Conservation (phyloP, 441 rosid genomes). For the Arabidopsis hybrid region DNA sequence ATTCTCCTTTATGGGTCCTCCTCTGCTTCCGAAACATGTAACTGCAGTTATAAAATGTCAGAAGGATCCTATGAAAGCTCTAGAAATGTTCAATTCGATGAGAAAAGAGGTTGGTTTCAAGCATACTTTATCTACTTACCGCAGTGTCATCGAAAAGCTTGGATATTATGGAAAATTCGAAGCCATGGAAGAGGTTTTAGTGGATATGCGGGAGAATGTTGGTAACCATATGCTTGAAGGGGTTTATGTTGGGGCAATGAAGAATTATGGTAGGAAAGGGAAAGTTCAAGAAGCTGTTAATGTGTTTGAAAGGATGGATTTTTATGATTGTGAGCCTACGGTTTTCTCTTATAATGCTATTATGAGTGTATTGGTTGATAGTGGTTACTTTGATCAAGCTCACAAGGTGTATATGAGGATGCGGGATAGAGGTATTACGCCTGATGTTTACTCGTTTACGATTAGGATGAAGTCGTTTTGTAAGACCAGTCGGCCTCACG, state of each 20-base stretch:
- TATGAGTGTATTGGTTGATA: slow-evolving; percentile 86
- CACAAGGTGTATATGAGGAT: slow-evolving; percentile 92
- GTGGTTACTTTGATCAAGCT: slow-evolving; percentile 71
- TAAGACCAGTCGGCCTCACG: slow-evolving; percentile 75
- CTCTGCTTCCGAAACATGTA: slow-evolving; percentile 85
- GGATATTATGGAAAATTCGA: slow-evolving; percentile 80
- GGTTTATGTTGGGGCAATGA: slow-evolving; percentile 74
- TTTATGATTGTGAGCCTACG: slow-evolving; percentile 73
- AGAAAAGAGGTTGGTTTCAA: slow-evolving; percentile 70
- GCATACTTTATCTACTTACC: slow-evolving; percentile 79
- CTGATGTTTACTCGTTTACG: slow-evolving; percentile 85
- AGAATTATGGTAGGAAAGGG: slow-evolving; percentile 75
- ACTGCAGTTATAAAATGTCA: slow-evolving; percentile 77
- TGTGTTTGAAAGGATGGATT: slow-evolving; percentile 95
- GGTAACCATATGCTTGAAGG: slow-evolving; percentile 73
- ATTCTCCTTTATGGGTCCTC: slow-evolving; percentile 57
- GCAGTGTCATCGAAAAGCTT: slow-evolving; percentile 76
- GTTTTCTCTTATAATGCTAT: slow-evolving; percentile 79
- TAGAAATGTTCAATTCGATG: slow-evolving; percentile 80
- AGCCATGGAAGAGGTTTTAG: slow-evolving; percentile 71
- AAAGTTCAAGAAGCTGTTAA: slow-evolving; percentile 88
- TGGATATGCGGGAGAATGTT: slow-evolving; percentile 60
- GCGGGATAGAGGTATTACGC: slow-evolving; percentile 68
- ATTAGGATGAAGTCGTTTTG: slow-evolving; percentile 94
- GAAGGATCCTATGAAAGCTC: slow-evolving; percentile 74